Conservation (phyloP, 129 eudicot species). For the Chrysanthemum lavandulifolium region DNA sequence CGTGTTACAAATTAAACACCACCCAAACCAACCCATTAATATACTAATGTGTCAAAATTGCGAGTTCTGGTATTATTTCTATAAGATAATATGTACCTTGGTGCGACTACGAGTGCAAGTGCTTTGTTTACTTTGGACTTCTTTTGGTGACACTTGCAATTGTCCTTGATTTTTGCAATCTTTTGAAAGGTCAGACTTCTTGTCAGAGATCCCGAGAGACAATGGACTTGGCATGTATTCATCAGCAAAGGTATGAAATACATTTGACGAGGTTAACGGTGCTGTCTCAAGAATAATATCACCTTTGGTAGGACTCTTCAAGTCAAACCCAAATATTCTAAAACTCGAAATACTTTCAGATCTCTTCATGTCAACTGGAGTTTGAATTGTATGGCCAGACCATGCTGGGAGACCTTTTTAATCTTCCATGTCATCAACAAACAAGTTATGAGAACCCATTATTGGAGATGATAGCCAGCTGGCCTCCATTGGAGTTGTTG, state of each 20-base stretch:
- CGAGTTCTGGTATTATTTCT: not conserved
- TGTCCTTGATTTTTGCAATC: constrained; percentile 53
- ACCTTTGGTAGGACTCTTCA: constrained; percentile 26
- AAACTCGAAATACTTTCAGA: constrained; percentile 25
- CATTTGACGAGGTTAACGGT: constrained; percentile 25
- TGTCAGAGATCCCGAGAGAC: constrained; percentile 46
- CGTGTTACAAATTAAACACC: no score
- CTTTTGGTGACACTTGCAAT: constrained; percentile 53
- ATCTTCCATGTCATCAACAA: constrained; percentile 48
- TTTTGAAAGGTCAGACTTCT: constrained; percentile 57
- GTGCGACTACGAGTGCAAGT: constrained; percentile 69
- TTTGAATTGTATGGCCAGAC: constrained; percentile 26
- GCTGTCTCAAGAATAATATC: constrained; percentile 23
- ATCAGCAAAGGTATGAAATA: constrained; percentile 26
- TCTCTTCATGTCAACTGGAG: constrained; percentile 23
- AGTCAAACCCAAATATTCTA: constrained; percentile 37
- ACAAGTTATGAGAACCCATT: constrained; percentile 31
- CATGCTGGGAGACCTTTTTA: constrained; percentile 46
- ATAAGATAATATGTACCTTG: constrained; percentile 50
- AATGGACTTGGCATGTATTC: constrained; percentile 26
- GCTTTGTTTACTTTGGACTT: constrained; percentile 68
- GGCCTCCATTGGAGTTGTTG: no score
- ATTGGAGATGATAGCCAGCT: constrained; percentile 36
- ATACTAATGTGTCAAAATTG: no score
- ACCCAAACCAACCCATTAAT: no score